These are phyloP conservation scores for Biancaea sappan DNA, from an alignment of 306 rosid genomes.

Conservation along the genomic window DNA sequence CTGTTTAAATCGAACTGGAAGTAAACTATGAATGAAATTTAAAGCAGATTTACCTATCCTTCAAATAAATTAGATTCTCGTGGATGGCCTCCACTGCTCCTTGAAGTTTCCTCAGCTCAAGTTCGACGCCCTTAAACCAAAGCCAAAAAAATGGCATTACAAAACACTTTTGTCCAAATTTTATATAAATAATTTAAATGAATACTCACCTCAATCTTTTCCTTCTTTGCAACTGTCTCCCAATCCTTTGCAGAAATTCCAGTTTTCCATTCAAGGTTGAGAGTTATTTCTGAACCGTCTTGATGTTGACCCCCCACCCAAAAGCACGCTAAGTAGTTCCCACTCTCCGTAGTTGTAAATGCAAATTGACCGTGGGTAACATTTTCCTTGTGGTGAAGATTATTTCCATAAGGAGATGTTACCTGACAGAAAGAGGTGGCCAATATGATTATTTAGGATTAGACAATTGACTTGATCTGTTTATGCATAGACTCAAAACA, in stretches of 20 bases:
- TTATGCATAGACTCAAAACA: background rate
- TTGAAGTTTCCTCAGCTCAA: constrained; percentile 60
- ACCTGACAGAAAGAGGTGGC: constrained; percentile 31
- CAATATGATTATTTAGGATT: constrained; percentile 4
- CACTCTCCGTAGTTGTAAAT: constrained; percentile 54
- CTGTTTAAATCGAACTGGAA: background rate
- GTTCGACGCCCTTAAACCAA: constrained; percentile 59
- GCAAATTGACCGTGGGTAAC: constrained; percentile 71
- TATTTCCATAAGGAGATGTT: constrained; percentile 65
- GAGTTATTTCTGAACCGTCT: constrained; percentile 29
- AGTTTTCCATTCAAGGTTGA: constrained; percentile 65
- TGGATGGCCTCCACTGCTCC: constrained; percentile 62
- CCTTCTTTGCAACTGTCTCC: constrained; percentile 60
- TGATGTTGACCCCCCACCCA: constrained; percentile 42
- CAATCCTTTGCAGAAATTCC: constrained; percentile 60
- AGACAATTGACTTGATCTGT: background rate
- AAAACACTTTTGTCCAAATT: background rate
- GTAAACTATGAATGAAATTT: background rate
- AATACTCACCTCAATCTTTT: constrained; percentile 51
- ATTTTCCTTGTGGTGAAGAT: constrained; percentile 57
- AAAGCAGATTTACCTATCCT: constrained; percentile 43
- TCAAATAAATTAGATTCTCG: constrained; percentile 51
- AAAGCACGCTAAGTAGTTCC: constrained; percentile 58
- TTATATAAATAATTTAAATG: background rate
- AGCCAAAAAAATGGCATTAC: background rate